Evolutionary conservation across 352 stramenopile genomes (phyloP).

Genomic region (Pythium dissimile): DNA sequence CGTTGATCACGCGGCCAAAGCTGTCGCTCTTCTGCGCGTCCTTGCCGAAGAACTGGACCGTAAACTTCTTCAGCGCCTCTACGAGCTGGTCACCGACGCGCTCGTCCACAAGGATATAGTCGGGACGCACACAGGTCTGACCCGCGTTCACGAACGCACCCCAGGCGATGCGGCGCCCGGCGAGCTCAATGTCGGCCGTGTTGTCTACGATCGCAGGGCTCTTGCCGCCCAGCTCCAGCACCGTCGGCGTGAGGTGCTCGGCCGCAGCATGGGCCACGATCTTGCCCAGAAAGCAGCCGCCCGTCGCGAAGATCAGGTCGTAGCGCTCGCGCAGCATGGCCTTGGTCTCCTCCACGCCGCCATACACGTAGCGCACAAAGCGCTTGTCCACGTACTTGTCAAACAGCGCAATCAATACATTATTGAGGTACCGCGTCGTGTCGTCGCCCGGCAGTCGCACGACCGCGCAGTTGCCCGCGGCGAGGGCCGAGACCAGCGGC

Average conservation of each 20-base stretch:
- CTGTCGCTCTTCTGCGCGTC: slow-evolving; percentile 39
- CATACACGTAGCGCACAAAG: slow-evolving; percentile 83
- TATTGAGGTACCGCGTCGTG: slow-evolving; percentile 52
- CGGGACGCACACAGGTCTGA: slow-evolving; percentile 93
- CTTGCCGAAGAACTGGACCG: slow-evolving; percentile 48
- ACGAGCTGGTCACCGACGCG: slow-evolving; percentile 62
- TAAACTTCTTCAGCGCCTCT: slow-evolving; percentile 26
- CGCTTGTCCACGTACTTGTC: slow-evolving; percentile 75
- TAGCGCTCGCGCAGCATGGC: slow-evolving; percentile 68
- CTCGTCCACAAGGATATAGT: slow-evolving; percentile 91
- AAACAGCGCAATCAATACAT: slow-evolving; percentile 52
- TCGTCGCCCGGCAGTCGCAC: slow-evolving; percentile 92
- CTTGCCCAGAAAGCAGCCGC: slow-evolving; percentile 73
- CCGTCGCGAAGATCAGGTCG: slow-evolving; percentile 86
- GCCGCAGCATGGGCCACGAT: slow-evolving; percentile 90
- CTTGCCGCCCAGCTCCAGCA: slow-evolving; percentile 96
- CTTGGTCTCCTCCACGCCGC: slow-evolving; percentile 78
- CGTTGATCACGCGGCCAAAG: slow-evolving; percentile 74
- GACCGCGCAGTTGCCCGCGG: slow-evolving; percentile 90
- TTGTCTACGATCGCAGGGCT: slow-evolving; percentile 81
- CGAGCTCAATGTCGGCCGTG: slow-evolving; percentile 44
- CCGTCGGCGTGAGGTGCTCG: slow-evolving; percentile 91
- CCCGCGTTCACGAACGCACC: slow-evolving; percentile 88
- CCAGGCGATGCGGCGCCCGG: slow-evolving; percentile 84
- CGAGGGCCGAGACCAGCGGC: slow-evolving; percentile 49